Percentiles rank a stretch among this genome's conserved stretches.
Conservation (phyloP, 805 yeast genomes). For the Metschnikowia lochheadii region DNA sequence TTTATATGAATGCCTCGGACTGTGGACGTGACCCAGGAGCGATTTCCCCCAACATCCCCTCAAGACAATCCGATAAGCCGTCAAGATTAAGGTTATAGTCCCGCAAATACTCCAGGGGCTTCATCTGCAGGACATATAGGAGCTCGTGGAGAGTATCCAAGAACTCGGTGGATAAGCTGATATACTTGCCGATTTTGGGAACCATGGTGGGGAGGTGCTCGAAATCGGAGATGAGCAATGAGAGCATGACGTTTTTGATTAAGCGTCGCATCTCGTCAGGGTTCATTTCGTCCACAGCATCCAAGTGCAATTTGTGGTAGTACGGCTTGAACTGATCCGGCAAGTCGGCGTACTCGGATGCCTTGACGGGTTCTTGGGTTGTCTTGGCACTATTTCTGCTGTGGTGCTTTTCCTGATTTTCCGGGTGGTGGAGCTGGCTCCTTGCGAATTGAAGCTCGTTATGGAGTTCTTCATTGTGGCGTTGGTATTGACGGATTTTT, state of each 20-base stretch:
- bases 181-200: conserved; percentile 25
- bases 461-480: conserved; percentile 17
- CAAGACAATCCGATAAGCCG: conserved; percentile 23
- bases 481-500: conserved; percentile 13
- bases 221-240: conserved; percentile 29
- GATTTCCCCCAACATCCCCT: conserved; percentile 20
- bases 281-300: conserved; percentile 27
- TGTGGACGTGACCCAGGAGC: not conserved
- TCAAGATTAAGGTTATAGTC: conserved; percentile 12
- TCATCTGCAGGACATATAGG: conserved; percentile 21
- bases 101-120: conserved; percentile 28
- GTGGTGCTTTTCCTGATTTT: not conserved
- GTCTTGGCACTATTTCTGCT: not conserved
- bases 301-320: conserved; percentile 25
- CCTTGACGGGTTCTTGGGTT: not conserved
- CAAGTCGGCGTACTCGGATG: conserved; percentile 10
- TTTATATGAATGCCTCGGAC: too few relatives aligned
- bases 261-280: conserved; percentile 27
- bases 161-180: conserved; percentile 24
- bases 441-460: conserved; percentile 15
- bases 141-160: conserved; percentile 30
- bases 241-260: conserved; percentile 33
- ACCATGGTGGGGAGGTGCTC: conserved; percentile 26
- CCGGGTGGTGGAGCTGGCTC: conserved; percentile 2
- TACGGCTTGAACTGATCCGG: conserved; percentile 21